phyloP scores from a whole-genome alignment of 805 yeast species.

The Wickerhamomyces pijperi region DNA sequence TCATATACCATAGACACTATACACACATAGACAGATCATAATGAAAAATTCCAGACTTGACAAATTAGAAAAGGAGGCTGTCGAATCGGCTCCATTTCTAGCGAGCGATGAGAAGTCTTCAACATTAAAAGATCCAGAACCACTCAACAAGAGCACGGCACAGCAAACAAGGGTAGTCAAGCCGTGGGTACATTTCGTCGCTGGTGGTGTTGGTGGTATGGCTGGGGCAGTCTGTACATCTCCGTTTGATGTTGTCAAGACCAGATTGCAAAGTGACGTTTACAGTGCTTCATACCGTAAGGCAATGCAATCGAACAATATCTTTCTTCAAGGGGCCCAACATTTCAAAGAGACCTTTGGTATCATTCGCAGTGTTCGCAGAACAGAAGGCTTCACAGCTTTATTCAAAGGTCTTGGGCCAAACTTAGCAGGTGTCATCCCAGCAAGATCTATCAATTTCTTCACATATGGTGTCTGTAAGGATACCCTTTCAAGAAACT shows the following conservation, averaged over 20 bases:
- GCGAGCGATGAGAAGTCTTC: constrained; percentile 68
- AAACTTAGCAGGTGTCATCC: constrained; percentile 92
- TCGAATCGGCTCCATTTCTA: constrained; percentile 46
- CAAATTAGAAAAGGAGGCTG: constrained; percentile 40
- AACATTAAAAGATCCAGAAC: constrained; percentile 25
- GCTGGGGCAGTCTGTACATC: constrained; percentile 91
- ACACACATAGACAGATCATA: constrained; percentile 15
- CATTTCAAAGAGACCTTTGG: constrained; percentile 79
- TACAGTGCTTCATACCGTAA: constrained; percentile 45
- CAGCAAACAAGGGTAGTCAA: constrained; percentile 21
- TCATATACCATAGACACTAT: no score
- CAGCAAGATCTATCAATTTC: constrained; percentile 94
- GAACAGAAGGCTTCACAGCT: constrained; percentile 73
- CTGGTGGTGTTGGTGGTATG: constrained; percentile 95
- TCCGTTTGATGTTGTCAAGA: constrained; percentile 93
- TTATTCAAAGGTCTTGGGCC: constrained; percentile 95
- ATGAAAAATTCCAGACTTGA: constrained; percentile 15
- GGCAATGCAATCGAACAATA: constrained; percentile 19
- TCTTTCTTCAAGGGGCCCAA: constrained; percentile 35
- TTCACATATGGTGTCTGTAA: constrained; percentile 95
- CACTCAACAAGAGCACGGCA: background rate
- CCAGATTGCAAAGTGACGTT: constrained; percentile 86
- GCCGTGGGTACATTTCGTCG: constrained; percentile 74
- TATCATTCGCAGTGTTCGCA: constrained; percentile 59
- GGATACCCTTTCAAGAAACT: constrained; percentile 51